Conservation (phyloP, 2,329 filamentous ascomycete species). For the Fusarium aywerte region DNA sequence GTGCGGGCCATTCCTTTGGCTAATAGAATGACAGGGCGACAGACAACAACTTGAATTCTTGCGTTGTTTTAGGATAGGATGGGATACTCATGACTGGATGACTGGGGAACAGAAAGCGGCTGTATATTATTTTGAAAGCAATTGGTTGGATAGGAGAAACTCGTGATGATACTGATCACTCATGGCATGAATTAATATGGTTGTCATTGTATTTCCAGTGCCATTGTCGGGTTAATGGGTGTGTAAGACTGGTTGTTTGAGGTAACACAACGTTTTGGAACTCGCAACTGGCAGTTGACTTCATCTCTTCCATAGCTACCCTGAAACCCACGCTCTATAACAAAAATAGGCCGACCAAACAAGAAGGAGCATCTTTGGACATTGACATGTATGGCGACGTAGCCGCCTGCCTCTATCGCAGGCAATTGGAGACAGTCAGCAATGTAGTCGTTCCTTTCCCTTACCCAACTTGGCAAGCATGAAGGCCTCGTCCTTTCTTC, state of each 20-base stretch:
- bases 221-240: neutral
- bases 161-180: slow-evolving; percentile 3
- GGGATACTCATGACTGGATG: neutral
- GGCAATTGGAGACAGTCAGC: too few species aligned
- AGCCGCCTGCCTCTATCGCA: neutral
- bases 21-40: slow-evolving; percentile 15
- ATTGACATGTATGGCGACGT: neutral
- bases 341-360: slow-evolving; percentile 1
- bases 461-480: too few species aligned
- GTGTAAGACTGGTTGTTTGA: neutral
- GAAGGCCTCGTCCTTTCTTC: too few species aligned
- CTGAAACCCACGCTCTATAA: neutral
- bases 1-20: slow-evolving; percentile 15
- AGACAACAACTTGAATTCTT: slow-evolving; percentile 14
- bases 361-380: neutral
- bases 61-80: neutral
- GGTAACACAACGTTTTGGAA: slow-evolving; percentile 1
- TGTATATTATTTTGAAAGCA: neutral
- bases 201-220: slow-evolving; percentile 17
- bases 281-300: neutral
- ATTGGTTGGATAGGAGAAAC: slow-evolving; percentile 9
- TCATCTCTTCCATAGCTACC: neutral
- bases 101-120: slow-evolving; percentile 7
- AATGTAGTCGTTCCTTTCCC: too few species aligned
- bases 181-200: slow-evolving; percentile 9